Conservation (phyloP, 176 grass and related monocot species). For the Oryza glumipatula region DNA sequence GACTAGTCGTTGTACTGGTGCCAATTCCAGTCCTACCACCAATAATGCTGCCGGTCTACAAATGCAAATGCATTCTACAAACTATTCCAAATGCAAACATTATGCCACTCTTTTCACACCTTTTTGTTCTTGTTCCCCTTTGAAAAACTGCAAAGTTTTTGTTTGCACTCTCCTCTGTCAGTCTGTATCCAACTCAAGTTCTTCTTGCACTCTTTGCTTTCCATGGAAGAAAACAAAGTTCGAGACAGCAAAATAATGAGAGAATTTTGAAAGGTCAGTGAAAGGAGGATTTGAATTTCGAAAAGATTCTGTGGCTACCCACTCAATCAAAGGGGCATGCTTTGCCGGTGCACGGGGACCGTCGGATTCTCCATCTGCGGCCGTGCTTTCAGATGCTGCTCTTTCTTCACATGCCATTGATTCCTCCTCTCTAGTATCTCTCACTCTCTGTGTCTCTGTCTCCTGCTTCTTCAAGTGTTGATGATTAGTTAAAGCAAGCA, state of each 20-base stretch:
- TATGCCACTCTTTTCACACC: neutral
- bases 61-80: neutral
- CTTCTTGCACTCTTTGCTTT: neutral
- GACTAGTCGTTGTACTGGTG: neutral
- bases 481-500: constrained; percentile 18
- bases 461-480: neutral
- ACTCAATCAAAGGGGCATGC: constrained; percentile 33
- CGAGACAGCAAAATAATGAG: neutral
- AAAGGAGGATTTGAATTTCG: constrained; percentile 28
- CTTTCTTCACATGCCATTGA: constrained; percentile 45
- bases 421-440: neutral
- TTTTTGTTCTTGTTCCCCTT: neutral
- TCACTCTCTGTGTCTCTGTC: neutral
- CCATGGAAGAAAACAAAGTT: neutral
- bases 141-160: neutral
- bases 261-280: neutral
- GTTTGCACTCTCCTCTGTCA: neutral
- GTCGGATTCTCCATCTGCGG: constrained; percentile 42
- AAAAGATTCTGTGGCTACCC: constrained; percentile 37
- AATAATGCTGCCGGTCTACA: neutral
- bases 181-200: constrained; percentile 19
- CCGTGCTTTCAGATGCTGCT: constrained; percentile 36
- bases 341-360: constrained; percentile 26
- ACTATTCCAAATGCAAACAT: neutral
- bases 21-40: neutral